These are phyloP conservation scores for Teunomyces barrocoloradensis DNA, from an alignment of 805 yeast species.

Conservation along the genomic window DNA sequence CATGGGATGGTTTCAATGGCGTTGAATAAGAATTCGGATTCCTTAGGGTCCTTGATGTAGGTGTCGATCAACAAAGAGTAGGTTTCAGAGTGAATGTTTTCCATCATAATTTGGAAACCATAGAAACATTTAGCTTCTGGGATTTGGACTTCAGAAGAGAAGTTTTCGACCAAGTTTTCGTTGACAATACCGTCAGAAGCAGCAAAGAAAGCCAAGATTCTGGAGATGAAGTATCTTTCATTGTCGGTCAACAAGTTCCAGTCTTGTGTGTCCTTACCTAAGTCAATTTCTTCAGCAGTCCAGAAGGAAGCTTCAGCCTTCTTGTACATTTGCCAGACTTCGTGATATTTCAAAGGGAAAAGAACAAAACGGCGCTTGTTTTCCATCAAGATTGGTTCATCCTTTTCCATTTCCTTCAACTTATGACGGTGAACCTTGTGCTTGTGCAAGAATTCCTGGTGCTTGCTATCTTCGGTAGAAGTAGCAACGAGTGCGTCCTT, in stretches of 20 bases:
- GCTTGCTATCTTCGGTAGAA: slow-evolving; percentile 34
- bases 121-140: slow-evolving; percentile 99
- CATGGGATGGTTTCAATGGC: slow-evolving; percentile 97
- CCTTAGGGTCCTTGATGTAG: slow-evolving; percentile 94
- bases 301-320: slow-evolving; percentile 99
- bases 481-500: slow-evolving; percentile 18
- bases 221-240: slow-evolving; percentile 88
- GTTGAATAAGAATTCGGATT: slow-evolving; percentile 84
- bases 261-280: slow-evolving; percentile 85
- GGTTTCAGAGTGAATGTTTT: slow-evolving; percentile 97
- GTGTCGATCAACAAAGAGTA: slow-evolving; percentile 93
- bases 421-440: slow-evolving; percentile 72
- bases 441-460: slow-evolving; percentile 53
- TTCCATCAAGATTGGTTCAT: slow-evolving; percentile 84
- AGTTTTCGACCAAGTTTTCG: slow-evolving; percentile 95
- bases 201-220: slow-evolving; percentile 96
- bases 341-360: slow-evolving; percentile 95
- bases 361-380: slow-evolving; percentile 87
- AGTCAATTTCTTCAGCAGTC: slow-evolving; percentile 99
- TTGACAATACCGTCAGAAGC: slow-evolving; percentile 98
- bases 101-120: slow-evolving; percentile 99
- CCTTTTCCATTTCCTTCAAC: slow-evolving; percentile 72
- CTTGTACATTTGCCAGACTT: slow-evolving; percentile 98
- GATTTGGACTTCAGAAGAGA: slow-evolving; percentile 93
- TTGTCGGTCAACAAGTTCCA: slow-evolving; percentile 91